Evolutionary conservation across 805 yeast genomes (phyloP), one percentile per base, ranked within the genome.

Genomic region (Wickerhamiella hasegawae): DNA sequence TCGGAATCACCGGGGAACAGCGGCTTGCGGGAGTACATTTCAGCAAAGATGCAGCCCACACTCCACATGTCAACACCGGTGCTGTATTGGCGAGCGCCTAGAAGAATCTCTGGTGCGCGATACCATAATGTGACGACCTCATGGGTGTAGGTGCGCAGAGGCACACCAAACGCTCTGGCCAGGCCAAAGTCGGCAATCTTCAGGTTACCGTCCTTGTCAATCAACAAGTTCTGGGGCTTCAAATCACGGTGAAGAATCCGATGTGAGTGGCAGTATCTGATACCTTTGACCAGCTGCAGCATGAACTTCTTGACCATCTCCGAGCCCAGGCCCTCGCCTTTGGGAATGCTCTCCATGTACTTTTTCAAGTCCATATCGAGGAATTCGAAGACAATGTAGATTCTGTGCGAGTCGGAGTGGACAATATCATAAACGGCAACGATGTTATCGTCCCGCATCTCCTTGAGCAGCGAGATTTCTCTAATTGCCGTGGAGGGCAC

Each of bases 61-160:
- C 95, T 82, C 98, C 98, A 90, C 79, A 90, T 84, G 56, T 90
- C 98, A 35, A 90, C 95, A 15, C 97, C 96, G 0, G 97, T 90
- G 24, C 95, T 82, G 57, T 90, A 90, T 51, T 90, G 96, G 46
- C 92, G 81, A 3, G 96, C 95, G 11, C 98, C 98, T 44, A 90
- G 69, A 41, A 90, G 63, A 38, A 90, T 82, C 59, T 90, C 98
- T 3, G 98, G 98, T 1, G 96, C 83, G 45, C 98, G 68, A 57
- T 90, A 90, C 98, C 98, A 90, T 46, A 90, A 63, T 0, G 98
- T 90, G 33, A 90, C 98, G 32, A 90, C 97, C 57, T 90, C 98
- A 59, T 90, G 96, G 10, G 98, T 87, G 53, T 87, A 90, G 1
- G 95, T 93, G 51, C 95, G 72, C 41, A 90, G 70, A 1, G 98